A percentile compares a stretch with the other conserved stretches of the same genome.
Evolutionary conservation across 1,284 basidiomycete species (phyloP).

Genomic region (Pseudomicrostroma phylloplanum): DNA sequence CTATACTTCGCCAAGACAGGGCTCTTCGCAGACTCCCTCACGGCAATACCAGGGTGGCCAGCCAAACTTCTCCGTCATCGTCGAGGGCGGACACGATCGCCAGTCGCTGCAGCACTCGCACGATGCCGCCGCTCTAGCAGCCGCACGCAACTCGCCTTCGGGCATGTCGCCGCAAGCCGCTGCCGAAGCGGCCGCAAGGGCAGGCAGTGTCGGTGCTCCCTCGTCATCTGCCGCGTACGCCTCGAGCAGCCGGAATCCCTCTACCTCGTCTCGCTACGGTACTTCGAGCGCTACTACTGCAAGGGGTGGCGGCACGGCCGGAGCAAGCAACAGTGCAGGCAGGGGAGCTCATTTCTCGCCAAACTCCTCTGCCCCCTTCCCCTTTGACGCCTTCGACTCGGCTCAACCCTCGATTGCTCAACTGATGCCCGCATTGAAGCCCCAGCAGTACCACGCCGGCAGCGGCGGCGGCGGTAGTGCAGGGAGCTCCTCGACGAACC

Average conservation of each 20-base stretch:
- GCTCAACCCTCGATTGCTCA: slow-evolving; percentile 13
- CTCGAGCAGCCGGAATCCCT: slow-evolving; percentile 3
- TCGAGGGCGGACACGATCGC: slow-evolving; percentile 15
- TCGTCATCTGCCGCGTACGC: slow-evolving; percentile 11
- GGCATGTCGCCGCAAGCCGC: not conserved
- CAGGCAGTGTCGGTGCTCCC: slow-evolving; percentile 7
- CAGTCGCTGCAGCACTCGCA: slow-evolving; percentile 9
- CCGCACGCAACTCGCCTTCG: slow-evolving; percentile 1
- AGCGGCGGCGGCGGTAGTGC: not conserved
- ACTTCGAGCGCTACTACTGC: not conserved
- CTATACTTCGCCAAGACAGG: slow-evolving; percentile 4
- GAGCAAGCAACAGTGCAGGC: not conserved
- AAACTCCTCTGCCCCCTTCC: not conserved
- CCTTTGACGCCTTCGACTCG: slow-evolving; percentile 16
- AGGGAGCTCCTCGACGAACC: not conserved
- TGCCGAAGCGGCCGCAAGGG: not conserved
- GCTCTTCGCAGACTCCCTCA: slow-evolving; percentile 4
- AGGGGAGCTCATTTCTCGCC: no score
- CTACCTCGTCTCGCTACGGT: not conserved
- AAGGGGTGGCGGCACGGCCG: not conserved
- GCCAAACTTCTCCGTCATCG: slow-evolving; percentile 13
- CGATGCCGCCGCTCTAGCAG: not conserved
- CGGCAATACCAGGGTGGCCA: not conserved
- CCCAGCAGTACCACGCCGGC: slow-evolving; percentile 14
- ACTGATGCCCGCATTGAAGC: slow-evolving; percentile 15